Base-by-base conservation (phyloP, 345 rosid species). In the Physaria fendleri region DNA sequence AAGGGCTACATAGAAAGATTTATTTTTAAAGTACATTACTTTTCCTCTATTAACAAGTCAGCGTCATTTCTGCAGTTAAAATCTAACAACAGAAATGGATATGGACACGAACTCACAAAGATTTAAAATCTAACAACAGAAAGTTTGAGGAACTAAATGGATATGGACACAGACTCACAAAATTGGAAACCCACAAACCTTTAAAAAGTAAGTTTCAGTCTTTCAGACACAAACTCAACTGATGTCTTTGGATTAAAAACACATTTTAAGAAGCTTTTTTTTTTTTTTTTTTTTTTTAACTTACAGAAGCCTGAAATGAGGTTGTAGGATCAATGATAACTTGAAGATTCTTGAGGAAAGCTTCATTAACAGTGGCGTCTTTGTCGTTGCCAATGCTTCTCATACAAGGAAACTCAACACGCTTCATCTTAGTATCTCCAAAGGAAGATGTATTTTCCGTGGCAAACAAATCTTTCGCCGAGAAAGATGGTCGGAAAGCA, bases 311-410 rank as follows among this genome's bases (percentile, higher is more conserved):
- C 11, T 8, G 0, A 54, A 61, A 61, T n/a, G 62, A 12, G 17
- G 51, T 12, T 39, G 7, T 37, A 39, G 77, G 28, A 23, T 18
- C 12, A 6, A 32, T 49, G 45, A 66, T 27, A 18, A 24, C 1
- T 18, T 60, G 33, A 60, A 79, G 79, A 46, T 65, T 68, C 3
- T 18, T 34, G 45, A 80, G 63, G 62, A 79, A 85, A 29, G 85
- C 88, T 73, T 82, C 66, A 69, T 91, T 83, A 41, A 84, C 82
- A n/a, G 53, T 76, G 25, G 86, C 95, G 48, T 52, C 60, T 14
- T 53, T 70, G 42, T 74, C 41, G 39, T 70, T 78, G 55, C 85
- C 84, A 27, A 91, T 39, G 61, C 69, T 80, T 72, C 76, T 71
- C 38, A 91, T 81, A 56, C 79, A 81, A 38, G 87, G 86, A 50